Evolutionary conservation across 1,284 basidiomycete species (phyloP), one percentile per base, ranked within the genome.

Genomic region (Leccinum colubrinum): DNA sequence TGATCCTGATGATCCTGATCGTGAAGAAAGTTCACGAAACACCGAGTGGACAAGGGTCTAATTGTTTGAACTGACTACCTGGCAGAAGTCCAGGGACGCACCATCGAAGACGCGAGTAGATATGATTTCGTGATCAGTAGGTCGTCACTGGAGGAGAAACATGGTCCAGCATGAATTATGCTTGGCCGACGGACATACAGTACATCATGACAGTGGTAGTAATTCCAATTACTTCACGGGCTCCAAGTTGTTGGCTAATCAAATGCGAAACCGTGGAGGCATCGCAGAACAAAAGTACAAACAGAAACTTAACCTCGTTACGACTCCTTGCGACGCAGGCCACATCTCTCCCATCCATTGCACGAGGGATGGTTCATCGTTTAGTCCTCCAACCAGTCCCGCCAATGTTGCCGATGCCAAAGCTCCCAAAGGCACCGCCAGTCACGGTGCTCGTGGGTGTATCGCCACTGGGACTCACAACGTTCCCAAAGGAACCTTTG

Each of bases 381-480:
- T 72, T 72, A 30, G 7, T 27, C 59, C 74, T 66, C 71, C 71
- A 74, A 9, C 14, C 69, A 30, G 54, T 8, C 68, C 77, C 56
- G 72, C 80, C 64, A 74, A 73, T 71, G 41, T 60, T 73, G 2
- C 81, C 81, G 12, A 80, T 75, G 6, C 82, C 81, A 62, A 85
- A 85, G 55, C 72, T 79, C 3, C 80, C 82, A 66, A 86, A 86
- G 0, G 81, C 80, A 12, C 78, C 80, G 48, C 76, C 73, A 2
- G 48, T 61, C 2, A 35, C 46, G 6, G 50, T 15, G 20, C 64
- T 65, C n/a, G 62, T 6, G 3, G 71, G 70, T n/a, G 74, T 1
- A 3, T 72, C 72, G 8, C 57, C 65, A 6, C 71, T 64, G 35
- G 74, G 71, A 56, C 71, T 73, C 2, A 35, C 37, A 3, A 60